Evolutionary conservation across 371 early-diverging fungal species (phyloP).

Genomic region (Mucor racemosus): DNA sequence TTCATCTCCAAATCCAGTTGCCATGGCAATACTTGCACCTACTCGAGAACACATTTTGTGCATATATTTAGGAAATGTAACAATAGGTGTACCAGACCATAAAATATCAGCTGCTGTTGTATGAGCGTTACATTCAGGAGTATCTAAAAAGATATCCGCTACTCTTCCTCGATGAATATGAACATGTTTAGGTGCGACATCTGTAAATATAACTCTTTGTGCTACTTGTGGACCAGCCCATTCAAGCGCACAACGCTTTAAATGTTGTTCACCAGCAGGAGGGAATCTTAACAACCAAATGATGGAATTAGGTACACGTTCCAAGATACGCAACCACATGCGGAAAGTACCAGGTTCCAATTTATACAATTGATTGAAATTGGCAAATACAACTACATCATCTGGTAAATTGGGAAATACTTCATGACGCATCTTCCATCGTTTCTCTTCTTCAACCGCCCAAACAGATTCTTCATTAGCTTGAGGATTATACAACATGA

Average conservation of each 20-base stretch:
- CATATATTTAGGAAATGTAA: conserved; percentile 87
- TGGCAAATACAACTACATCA: conserved; percentile 89
- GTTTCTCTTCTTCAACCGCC: conserved; percentile 78
- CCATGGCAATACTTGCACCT: conserved; percentile 85
- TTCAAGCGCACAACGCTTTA: conserved; percentile 72
- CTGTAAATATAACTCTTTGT: conserved; percentile 86
- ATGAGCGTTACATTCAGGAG: conserved; percentile 94
- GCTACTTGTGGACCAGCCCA: conserved; percentile 84
- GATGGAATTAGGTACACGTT: conserved; percentile 81
- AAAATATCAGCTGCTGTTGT: conserved; percentile 94
- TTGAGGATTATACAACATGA: conserved; percentile 19
- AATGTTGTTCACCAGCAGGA: conserved; percentile 83
- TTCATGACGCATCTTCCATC: conserved; percentile 87
- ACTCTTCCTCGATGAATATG: conserved; percentile 94
- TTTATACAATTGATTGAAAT: conserved; percentile 96
- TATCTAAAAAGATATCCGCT: conserved; percentile 91
- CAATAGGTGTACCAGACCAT: conserved; percentile 92
- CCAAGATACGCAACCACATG: conserved; percentile 84
- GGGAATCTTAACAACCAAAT: conserved; percentile 93
- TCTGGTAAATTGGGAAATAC: conserved; percentile 84
- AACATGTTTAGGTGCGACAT: conserved; percentile 90
- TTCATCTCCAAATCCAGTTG: conserved; percentile 81
- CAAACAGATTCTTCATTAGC: conserved; percentile 56
- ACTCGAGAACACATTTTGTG: conserved; percentile 94
- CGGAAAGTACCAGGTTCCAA: conserved; percentile 83